Evolutionary conservation across 73 alveolate species (phyloP).

Genomic region (Paramecium caudatum): DNA sequence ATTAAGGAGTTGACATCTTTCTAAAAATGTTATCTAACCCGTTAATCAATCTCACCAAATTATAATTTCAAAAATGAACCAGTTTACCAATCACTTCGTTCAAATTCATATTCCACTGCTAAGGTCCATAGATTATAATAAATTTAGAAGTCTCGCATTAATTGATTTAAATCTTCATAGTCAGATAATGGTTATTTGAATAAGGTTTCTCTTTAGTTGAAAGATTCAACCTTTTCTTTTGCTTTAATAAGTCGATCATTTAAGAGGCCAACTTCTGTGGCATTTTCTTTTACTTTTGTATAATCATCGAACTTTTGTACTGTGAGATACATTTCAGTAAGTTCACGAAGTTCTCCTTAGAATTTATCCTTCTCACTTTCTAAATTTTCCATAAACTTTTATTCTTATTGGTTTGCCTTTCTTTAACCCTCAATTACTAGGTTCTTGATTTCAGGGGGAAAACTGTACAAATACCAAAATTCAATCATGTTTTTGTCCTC

Average conservation of each 20-base stretch:
- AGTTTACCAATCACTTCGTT: constrained; percentile 59
- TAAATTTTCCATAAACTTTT: constrained; percentile 68
- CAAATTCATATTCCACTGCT: constrained; percentile 82
- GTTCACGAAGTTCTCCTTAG: constrained; percentile 50
- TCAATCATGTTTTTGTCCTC: neutral
- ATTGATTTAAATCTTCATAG: constrained; percentile 83
- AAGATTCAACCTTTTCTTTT: constrained; percentile 78
- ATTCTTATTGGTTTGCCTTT: constrained; percentile 60
- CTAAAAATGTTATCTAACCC: constrained; percentile 78
- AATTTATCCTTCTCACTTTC: constrained; percentile 74
- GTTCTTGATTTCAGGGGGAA: constrained; percentile 64
- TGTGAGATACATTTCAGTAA: constrained; percentile 13
- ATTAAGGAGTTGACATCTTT: constrained; percentile 75
- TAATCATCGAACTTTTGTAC: constrained; percentile 60
- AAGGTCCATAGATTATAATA: constrained; percentile 84
- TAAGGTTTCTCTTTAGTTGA: constrained; percentile 88
- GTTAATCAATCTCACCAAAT: constrained; percentile 77
- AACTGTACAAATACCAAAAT: constrained; percentile 64
- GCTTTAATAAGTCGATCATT: constrained; percentile 83
- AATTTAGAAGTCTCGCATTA: constrained; percentile 84
- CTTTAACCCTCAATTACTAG: constrained; percentile 74
- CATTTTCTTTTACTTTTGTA: constrained; percentile 50
- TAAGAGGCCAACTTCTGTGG: constrained; percentile 80
- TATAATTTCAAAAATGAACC: constrained; percentile 68
- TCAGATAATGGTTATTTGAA: constrained; percentile 77